Evolutionary conservation across 345 rosid genomes (phyloP), one percentile per base, ranked within the genome.

Genomic region (Jatropha curcas): DNA sequence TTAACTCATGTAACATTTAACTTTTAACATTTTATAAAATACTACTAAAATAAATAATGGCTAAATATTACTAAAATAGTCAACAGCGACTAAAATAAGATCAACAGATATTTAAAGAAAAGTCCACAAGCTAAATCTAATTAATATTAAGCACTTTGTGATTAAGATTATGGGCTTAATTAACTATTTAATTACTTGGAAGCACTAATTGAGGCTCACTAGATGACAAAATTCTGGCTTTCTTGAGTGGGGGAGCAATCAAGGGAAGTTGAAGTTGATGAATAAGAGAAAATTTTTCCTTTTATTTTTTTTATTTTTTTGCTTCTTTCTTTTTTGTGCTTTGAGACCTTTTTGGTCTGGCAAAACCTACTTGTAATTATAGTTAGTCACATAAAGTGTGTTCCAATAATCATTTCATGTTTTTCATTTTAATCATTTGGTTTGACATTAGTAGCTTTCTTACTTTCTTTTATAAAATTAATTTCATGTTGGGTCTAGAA

Each of bases 381-480:
- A 27, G 69, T 65, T 46, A 43, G 69, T 67, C 58, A 20, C 43
- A 27, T 25, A 46, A 67, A 67, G 41, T 50, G 70, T 17, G 17
- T 20, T 31, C 56, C 58, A 25, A 48, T 67, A 7, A 50, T 67
- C 58, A 67, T 65, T 33, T 13, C 22, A 45, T 43, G n/a, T 65
- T 65, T 13, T 65, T 17, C 50, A 45, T 67, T 66, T 17, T 50
- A 67, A 67, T 67, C 70, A 67, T 67, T 46, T 67, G 13, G 17
- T 31, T 67, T 67, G 58, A 50, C 39, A 48, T 67, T 50, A 30
- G 13, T 9, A 41, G n/a, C 10, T 19, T 7, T 2, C n/a, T 17
- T 48, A 12, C 58, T 51, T 60, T 60, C 41, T n/a, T 33, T 14
- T 12, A 12, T 46, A 2, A 46, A 9, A 8, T 41, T 41, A 41